Conservation (phyloP, 2,329 filamentous ascomycete species). For the Aureobasidium leucospermi region DNA sequence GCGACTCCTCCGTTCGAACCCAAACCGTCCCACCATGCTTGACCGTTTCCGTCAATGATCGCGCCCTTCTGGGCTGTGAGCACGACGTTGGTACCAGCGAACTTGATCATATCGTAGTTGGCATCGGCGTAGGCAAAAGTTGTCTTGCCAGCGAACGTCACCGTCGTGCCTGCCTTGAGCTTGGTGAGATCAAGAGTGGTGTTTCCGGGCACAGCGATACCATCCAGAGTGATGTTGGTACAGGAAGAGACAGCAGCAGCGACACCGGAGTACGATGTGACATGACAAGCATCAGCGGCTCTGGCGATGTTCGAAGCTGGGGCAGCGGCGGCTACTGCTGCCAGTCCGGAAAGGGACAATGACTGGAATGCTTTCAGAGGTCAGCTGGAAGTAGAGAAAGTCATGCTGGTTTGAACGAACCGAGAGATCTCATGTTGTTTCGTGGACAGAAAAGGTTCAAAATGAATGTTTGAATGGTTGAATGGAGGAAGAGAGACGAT, state of each 20-base stretch:
- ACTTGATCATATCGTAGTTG: conserved; percentile 32
- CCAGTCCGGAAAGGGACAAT: background rate
- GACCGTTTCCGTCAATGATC: conserved; percentile 34
- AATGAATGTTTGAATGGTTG: background rate
- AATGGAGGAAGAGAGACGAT: background rate
- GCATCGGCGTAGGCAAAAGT: conserved; percentile 34
- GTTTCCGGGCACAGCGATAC: conserved; percentile 33
- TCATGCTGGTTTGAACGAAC: background rate
- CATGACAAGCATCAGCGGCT: background rate
- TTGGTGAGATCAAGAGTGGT: conserved; percentile 35
- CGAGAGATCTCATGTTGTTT: background rate
- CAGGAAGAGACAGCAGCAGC: conserved; percentile 33
- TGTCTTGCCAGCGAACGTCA: conserved; percentile 35
- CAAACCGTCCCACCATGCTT: conserved; percentile 38
- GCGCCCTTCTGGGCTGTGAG: conserved; percentile 32
- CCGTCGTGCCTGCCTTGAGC: conserved; percentile 34
- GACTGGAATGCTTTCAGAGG: background rate
- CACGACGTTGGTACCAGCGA: conserved; percentile 34
- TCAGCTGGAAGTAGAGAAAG: background rate
- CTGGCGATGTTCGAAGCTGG: background rate
- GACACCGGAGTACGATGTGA: conserved; percentile 9
- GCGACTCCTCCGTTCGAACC: conserved; percentile 40
- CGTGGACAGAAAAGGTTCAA: background rate
- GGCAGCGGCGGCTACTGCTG: background rate
- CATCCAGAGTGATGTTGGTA: conserved; percentile 35